These are phyloP conservation scores for Stachybotrys chartarum DNA, from an alignment of 2,329 filamentous ascomycete genomes.

Conservation along the genomic window DNA sequence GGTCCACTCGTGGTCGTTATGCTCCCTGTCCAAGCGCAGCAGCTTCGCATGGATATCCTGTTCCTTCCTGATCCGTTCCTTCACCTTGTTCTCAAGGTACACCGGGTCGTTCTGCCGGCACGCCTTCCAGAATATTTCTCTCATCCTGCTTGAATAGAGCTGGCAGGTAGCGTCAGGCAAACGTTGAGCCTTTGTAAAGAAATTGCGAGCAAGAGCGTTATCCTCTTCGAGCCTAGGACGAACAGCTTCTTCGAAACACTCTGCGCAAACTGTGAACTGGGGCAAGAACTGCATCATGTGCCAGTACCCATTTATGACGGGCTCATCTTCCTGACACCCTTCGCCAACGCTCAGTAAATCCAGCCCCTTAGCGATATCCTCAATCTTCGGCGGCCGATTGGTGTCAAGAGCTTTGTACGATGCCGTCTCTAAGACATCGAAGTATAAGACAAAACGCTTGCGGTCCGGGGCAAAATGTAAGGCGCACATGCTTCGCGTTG, in stretches of 20 bases:
- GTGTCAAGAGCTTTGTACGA: constrained; percentile 42
- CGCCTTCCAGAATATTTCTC: constrained; percentile 61
- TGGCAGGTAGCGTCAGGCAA: constrained; percentile 59
- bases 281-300: constrained; percentile 69
- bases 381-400: constrained; percentile 45
- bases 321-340: constrained; percentile 60
- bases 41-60: constrained; percentile 50
- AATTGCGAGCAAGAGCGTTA: constrained; percentile 53
- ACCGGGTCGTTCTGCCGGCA: constrained; percentile 59
- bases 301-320: constrained; percentile 60
- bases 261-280: constrained; percentile 76
- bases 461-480: constrained; percentile 52
- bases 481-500: constrained; percentile 54
- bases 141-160: constrained; percentile 75
- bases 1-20: constrained; percentile 28
- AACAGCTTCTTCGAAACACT: constrained; percentile 79
- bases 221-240: constrained; percentile 53
- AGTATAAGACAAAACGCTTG: constrained; percentile 50
- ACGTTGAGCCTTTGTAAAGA: constrained; percentile 53
- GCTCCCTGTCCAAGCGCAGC: constrained; percentile 29
- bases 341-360: constrained; percentile 48
- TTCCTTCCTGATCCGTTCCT: constrained; percentile 55
- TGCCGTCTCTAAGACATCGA: constrained; percentile 51
- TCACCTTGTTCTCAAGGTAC: constrained; percentile 50
- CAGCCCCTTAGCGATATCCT: constrained; percentile 57